phyloP scores from a whole-genome alignment of 768 basidiomycete genomes.

The Cyathus striatus region DNA sequence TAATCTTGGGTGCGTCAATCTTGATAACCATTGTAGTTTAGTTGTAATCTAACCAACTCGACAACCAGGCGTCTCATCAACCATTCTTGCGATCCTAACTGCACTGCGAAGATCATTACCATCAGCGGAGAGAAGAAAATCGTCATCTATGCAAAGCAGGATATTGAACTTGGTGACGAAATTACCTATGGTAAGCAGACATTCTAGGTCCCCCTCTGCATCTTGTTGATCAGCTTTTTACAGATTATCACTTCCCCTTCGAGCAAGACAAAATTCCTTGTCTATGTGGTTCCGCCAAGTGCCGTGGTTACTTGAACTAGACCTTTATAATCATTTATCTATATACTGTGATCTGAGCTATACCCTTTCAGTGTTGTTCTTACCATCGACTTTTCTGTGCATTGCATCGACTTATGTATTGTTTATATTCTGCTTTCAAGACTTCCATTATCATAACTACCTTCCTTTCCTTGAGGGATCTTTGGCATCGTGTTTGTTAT shows the following conservation, averaged over 20 bases:
- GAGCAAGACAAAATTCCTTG: constrained; percentile 98
- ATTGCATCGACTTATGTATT: constrained; percentile 16
- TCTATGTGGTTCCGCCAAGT: constrained; percentile 84
- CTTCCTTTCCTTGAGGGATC: too few species aligned
- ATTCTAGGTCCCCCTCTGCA: constrained; percentile 1
- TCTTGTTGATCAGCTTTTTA: neutral
- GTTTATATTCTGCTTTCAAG: constrained; percentile 5
- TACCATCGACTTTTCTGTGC: constrained; percentile 2
- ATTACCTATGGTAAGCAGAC: constrained; percentile 82
- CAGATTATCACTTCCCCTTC: constrained; percentile 98
- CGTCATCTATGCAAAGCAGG: constrained; percentile 97
- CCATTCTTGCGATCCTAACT: constrained; percentile 96
- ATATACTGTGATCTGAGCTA: constrained; percentile 10
- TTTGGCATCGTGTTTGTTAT: too few species aligned
- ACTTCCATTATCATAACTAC: too few species aligned
- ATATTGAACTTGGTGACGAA: constrained; percentile 95
- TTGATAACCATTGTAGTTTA: constrained; percentile 3
- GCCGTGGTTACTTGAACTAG: constrained; percentile 96
- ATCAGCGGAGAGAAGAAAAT: constrained; percentile 96
- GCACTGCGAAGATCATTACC: constrained; percentile 87
- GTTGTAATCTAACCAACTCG: constrained; percentile 7
- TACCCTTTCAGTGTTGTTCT: constrained; percentile 15
- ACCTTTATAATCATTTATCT: constrained; percentile 23
- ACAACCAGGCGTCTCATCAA: constrained; percentile 85
- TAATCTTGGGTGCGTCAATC: constrained; percentile 80